A percentile compares a stretch with the other conserved stretches of the same genome.
phyloP scores from a whole-genome alignment of 495 filamentous ascomycete genomes.

The Penicillium turbatum region DNA sequence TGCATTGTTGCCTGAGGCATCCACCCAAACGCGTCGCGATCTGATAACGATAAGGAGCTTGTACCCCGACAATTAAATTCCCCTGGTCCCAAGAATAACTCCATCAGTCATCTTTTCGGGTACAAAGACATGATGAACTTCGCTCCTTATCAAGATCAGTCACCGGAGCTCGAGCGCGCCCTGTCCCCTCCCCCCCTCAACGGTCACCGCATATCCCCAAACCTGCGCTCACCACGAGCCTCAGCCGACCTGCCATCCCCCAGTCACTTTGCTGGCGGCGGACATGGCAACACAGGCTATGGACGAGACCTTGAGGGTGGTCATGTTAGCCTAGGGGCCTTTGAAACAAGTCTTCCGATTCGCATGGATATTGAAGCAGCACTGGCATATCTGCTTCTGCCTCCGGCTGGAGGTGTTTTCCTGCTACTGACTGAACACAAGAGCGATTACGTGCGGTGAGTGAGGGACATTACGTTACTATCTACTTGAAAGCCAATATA shows the following conservation, averaged over 20 bases:
- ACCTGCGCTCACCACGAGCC: conserved; percentile 36
- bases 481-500: background rate
- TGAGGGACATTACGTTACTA: conserved; percentile 4
- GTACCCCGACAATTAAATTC: conserved; percentile 5
- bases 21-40: conserved; percentile 9
- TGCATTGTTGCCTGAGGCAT: conserved; percentile 19
- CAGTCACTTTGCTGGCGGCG: conserved; percentile 35
- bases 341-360: conserved; percentile 75
- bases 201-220: conserved; percentile 46
- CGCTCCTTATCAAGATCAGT: conserved; percentile 88
- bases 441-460: conserved; percentile 92
- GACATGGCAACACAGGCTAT: conserved; percentile 34
- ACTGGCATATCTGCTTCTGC: conserved; percentile 81
- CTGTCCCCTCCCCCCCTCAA: conserved; percentile 60
- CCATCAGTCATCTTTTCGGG: conserved; percentile 1
- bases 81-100: background rate
- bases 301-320: conserved; percentile 40
- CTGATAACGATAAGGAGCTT: conserved; percentile 27
- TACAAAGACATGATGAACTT: conserved; percentile 66
- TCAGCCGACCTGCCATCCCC: conserved; percentile 42
- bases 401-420: conserved; percentile 81
- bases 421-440: conserved; percentile 84
- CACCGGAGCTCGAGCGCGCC: conserved; percentile 69
- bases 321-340: conserved; percentile 69
- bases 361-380: conserved; percentile 84